Conservation (phyloP, 192 early-diverging fungal genomes). For the Ambispora gerdemannii region DNA sequence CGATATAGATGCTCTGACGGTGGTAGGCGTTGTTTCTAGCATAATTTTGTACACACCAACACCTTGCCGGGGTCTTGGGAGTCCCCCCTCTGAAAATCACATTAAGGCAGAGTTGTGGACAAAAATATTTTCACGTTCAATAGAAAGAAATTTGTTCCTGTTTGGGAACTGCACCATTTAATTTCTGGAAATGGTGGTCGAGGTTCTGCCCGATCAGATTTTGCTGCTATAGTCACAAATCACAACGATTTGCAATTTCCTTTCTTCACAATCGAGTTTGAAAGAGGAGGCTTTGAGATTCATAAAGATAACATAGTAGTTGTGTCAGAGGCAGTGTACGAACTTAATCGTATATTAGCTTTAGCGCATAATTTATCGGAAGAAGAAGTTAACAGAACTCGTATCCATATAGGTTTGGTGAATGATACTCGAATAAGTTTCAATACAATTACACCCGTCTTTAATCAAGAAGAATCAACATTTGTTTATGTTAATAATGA, state of each 20-base stretch:
- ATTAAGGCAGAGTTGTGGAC: conserved; percentile 31
- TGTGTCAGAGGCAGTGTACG: conserved; percentile 9
- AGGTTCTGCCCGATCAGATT: conserved; percentile 22
- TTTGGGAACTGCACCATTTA: conserved; percentile 17
- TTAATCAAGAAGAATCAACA: conserved; percentile 31
- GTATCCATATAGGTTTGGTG: conserved; percentile 28
- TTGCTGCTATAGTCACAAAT: conserved; percentile 1
- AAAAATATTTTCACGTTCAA: conserved; percentile 7
- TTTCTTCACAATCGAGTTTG: conserved; percentile 24
- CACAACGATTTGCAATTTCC: conserved; percentile 19
- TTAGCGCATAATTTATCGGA: conserved; percentile 26
- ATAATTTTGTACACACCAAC: conserved; percentile 25
- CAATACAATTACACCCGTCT: conserved; percentile 24
- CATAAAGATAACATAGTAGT: conserved; percentile 31
- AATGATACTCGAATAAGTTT: conserved; percentile 28
- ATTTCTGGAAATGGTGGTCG: conserved; percentile 12
- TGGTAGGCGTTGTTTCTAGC: conserved; percentile 14
- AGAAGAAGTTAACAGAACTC: conserved; percentile 28
- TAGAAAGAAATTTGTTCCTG: conserved; percentile 6
- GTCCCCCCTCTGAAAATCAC: conserved; percentile 31
- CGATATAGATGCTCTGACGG: conserved; percentile 29
- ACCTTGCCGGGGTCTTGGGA: conserved; percentile 27
- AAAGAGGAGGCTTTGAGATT: conserved; percentile 5
- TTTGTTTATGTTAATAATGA: conserved; percentile 28
- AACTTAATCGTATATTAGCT: conserved; percentile 29